Evolutionary conservation across 1,139 yeast species (phyloP).

Genomic region (Wickerhamiella pararugosa): DNA sequence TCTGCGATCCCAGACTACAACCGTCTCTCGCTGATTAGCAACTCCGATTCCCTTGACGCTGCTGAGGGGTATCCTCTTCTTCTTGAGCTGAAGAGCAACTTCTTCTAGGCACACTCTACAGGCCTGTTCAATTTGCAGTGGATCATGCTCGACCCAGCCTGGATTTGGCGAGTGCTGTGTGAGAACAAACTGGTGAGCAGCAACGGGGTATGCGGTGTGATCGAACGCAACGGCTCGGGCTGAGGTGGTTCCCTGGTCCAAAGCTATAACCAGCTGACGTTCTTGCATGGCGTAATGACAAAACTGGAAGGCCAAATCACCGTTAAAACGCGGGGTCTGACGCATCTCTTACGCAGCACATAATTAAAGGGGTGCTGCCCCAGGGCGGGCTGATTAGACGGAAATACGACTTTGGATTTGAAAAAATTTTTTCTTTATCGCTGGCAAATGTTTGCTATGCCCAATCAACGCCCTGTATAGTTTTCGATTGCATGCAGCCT

Average conservation of each 20-base stretch:
- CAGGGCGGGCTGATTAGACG: too few species aligned
- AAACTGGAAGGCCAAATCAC: too few species aligned
- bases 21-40: constrained; percentile 93
- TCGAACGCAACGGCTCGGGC: constrained; percentile 80
- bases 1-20: constrained; percentile 72
- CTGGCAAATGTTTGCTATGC: too few species aligned
- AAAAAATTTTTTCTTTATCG: too few species aligned
- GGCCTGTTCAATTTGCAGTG: constrained; percentile 67
- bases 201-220: constrained; percentile 58
- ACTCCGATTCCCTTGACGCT: constrained; percentile 45
- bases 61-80: constrained; percentile 19
- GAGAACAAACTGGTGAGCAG: constrained; percentile 78
- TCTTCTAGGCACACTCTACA: constrained; percentile 31
- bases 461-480: too few species aligned
- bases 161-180: constrained; percentile 28
- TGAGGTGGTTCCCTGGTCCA: constrained; percentile 90
- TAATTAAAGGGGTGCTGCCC: too few species aligned
- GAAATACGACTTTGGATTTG: too few species aligned
- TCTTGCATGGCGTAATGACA: too few species aligned
- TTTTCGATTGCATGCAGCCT: too few species aligned
- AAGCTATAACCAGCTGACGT: constrained; percentile 29
- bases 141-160: constrained; percentile 88
- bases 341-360: too few species aligned
- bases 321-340: too few species aligned
- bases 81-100: constrained; percentile 23